Conservation (phyloP, 495 filamentous ascomycete genomes). For the Talaromyces nanjingensis region DNA sequence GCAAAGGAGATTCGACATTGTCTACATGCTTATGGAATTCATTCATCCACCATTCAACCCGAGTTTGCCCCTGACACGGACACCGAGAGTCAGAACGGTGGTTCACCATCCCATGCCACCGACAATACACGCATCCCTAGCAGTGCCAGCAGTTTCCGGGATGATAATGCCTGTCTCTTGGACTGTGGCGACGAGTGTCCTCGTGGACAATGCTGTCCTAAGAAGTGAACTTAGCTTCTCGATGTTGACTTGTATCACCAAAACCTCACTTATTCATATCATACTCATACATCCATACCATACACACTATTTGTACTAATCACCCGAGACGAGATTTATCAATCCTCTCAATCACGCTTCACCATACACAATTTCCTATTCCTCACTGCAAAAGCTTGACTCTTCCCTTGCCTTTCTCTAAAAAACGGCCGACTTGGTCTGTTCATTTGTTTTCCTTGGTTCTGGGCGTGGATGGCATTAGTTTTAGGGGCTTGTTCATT, state of each 20-base stretch:
- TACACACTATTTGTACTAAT: neutral
- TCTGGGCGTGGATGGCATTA: neutral
- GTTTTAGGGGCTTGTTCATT: neutral
- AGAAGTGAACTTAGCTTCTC: conserved; percentile 14
- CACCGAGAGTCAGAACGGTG: conserved; percentile 39
- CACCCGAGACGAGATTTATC: neutral
- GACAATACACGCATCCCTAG: conserved; percentile 30
- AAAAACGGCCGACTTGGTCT: neutral
- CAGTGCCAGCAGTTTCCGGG: conserved; percentile 43
- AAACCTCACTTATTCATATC: neutral
- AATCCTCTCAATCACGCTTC: neutral
- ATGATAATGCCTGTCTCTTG: conserved; percentile 63
- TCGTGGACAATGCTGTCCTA: conserved; percentile 65
- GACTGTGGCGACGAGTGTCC: conserved; percentile 82
- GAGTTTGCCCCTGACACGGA: conserved; percentile 68
- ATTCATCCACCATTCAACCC: conserved; percentile 96
- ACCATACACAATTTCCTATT: neutral
- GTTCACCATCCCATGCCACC: conserved; percentile 20
- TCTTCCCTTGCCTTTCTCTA: neutral
- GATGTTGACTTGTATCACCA: neutral
- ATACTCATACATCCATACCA: neutral
- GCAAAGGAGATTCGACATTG: conserved; percentile 72
- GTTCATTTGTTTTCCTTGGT: neutral
- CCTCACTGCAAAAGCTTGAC: neutral
- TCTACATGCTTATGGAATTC: conserved; percentile 91